A percentile compares a stretch with the other conserved stretches of the same genome.
phyloP scores from a whole-genome alignment of 345 rosid genomes.

The Rubroshorea leprosula region DNA sequence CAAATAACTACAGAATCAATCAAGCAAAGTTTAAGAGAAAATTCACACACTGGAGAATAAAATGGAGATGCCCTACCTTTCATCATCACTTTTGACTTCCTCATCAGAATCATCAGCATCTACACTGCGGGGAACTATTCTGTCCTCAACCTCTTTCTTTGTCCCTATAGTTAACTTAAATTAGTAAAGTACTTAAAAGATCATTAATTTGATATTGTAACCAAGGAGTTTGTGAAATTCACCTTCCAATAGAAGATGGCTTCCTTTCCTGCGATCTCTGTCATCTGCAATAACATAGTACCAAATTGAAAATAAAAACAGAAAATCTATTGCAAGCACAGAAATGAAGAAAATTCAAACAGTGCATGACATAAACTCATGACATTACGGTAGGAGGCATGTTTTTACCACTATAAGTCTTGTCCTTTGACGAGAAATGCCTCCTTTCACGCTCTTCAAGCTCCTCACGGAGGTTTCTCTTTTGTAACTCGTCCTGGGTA shows the following conservation, averaged over 20 bases:
- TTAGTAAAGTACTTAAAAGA: conserved; percentile 20
- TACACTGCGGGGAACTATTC: conserved; percentile 67
- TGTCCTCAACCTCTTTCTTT: conserved; percentile 77
- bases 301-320: background rate
- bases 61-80: conserved; percentile 40
- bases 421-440: conserved; percentile 88
- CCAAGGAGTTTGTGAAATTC: conserved; percentile 1
- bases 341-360: conserved; percentile 6
- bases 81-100: conserved; percentile 61
- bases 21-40: conserved; percentile 3
- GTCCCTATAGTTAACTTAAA: conserved; percentile 35
- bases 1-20: background rate
- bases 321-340: background rate
- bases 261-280: conserved; percentile 77
- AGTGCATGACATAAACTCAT: background rate
- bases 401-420: conserved; percentile 48
- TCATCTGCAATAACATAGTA: conserved; percentile 51
- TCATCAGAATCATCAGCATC: conserved; percentile 99
- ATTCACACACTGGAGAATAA: background rate
- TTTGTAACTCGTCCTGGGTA: conserved; percentile 77
- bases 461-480: conserved; percentile 79
- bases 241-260: conserved; percentile 81
- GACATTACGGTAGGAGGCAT: background rate
- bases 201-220: conserved; percentile 1
- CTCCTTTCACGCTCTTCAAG: conserved; percentile 86